Conservation (phyloP, 768 basidiomycete species). For the Xerocomellus dryophilus region DNA sequence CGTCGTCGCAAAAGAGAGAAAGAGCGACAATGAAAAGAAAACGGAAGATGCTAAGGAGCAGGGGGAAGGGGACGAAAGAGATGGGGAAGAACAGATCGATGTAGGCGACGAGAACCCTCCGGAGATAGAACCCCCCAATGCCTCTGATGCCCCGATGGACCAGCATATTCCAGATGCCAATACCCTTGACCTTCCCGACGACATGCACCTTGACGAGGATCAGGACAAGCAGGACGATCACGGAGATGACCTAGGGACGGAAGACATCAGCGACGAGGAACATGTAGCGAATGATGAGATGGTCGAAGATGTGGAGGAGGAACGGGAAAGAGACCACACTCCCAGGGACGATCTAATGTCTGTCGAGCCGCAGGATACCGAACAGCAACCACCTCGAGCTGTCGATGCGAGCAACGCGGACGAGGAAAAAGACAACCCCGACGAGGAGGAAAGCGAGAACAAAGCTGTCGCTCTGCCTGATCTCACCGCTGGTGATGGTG, state of each 20-base stretch:
- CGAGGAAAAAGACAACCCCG: slow-evolving; percentile 29
- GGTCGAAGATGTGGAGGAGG: slow-evolving; percentile 24
- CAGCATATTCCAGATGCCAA: slow-evolving; percentile 76
- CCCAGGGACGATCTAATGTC: slow-evolving; percentile 21
- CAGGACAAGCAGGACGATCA: slow-evolving; percentile 29
- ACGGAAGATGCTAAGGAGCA: slow-evolving; percentile 28
- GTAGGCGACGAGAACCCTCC: slow-evolving; percentile 35
- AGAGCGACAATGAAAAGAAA: slow-evolving; percentile 38
- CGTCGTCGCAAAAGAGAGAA: slow-evolving; percentile 75
- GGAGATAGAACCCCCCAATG: slow-evolving; percentile 44
- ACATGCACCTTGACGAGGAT: slow-evolving; percentile 58
- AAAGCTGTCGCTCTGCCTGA: slow-evolving; percentile 37
- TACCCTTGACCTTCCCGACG: slow-evolving; percentile 85
- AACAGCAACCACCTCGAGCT: slow-evolving; percentile 17
- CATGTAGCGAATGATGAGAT: slow-evolving; percentile 22
- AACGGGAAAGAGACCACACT: slow-evolving; percentile 6
- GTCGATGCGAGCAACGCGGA: slow-evolving; percentile 16
- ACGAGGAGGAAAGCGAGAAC: slow-evolving; percentile 28
- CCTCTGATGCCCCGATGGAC: slow-evolving; percentile 67
- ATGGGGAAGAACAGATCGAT: slow-evolving; percentile 25
- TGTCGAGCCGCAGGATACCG: slow-evolving; percentile 24
- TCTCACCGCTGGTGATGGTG: slow-evolving; percentile 28
- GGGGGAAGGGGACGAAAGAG: slow-evolving; percentile 27
- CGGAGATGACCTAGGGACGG: slow-evolving; percentile 30
- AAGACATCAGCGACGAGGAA: slow-evolving; percentile 37